A percentile compares a stretch with the other conserved stretches of the same genome.
Conservation (phyloP, 805 yeast species). For the Pichia rugopelliculosa region DNA sequence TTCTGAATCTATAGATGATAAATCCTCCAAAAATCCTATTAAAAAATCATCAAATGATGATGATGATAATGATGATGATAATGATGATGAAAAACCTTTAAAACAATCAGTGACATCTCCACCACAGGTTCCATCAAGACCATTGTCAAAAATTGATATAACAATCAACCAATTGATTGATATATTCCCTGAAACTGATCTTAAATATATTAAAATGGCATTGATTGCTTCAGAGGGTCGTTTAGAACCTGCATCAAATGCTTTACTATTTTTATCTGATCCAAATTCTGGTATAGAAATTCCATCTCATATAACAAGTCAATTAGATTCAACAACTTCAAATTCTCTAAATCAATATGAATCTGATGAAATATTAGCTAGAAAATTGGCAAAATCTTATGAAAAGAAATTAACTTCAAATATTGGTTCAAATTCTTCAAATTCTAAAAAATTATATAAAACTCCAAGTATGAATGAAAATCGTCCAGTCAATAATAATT, state of each 20-base stretch:
- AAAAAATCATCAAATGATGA: neutral
- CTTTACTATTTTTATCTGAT: conserved; percentile 72
- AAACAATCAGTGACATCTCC: neutral
- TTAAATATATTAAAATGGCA: conserved; percentile 63
- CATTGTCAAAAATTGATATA: neutral
- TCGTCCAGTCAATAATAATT: neutral
- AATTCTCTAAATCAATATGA: conserved; percentile 23
- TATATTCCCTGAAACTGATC: conserved; percentile 80
- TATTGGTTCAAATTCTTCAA: neutral
- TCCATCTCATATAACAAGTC: conserved; percentile 26
- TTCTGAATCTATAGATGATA: neutral
- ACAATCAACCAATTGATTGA: conserved; percentile 46
- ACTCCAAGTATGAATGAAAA: neutral
- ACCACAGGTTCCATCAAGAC: conserved; percentile 1
- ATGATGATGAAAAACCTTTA: neutral
- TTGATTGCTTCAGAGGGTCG: conserved; percentile 80
- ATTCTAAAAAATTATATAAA: neutral
- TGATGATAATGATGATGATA: neutral
- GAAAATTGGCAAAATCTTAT: conserved; percentile 65
- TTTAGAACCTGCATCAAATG: conserved; percentile 83
- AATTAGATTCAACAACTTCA: conserved; percentile 27
- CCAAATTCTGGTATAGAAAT: conserved; percentile 53
- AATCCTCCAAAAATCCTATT: neutral
- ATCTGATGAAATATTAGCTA: conserved; percentile 73
- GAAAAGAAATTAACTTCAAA: conserved; percentile 15